Evolutionary conservation across 371 early-diverging fungal species (phyloP).

Genomic region (Rhizopus microsporus): DNA sequence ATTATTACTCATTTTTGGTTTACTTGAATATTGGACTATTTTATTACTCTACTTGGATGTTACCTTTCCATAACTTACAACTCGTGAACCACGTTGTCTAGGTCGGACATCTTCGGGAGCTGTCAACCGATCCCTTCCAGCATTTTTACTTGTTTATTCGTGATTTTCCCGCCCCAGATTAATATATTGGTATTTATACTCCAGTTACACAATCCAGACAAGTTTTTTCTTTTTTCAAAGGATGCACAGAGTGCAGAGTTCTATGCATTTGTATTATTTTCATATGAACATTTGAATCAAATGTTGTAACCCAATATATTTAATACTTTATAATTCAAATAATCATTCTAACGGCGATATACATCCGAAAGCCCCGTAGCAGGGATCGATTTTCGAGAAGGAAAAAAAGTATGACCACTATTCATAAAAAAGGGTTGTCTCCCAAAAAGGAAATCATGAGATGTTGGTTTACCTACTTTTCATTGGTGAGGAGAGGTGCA

Average conservation of each 20-base stretch:
- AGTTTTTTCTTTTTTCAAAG: no score
- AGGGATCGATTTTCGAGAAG: no score
- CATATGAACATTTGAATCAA: no score
- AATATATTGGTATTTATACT: neutral
- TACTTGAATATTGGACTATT: neutral
- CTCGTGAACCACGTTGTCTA: neutral
- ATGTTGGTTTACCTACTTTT: neutral
- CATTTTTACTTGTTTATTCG: constrained; percentile 4
- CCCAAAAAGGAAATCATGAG: constrained; percentile 5
- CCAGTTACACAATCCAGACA: no score
- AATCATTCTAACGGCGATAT: no score
- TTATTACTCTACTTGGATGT: neutral
- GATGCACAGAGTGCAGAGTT: no score
- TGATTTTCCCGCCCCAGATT: constrained; percentile 4
- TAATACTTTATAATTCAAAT: no score
- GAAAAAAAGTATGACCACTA: neutral
- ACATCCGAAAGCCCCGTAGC: no score
- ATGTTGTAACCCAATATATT: no score
- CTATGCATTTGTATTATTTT: no score
- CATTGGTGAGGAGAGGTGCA: constrained; percentile 1
- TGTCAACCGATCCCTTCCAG: constrained; percentile 4
- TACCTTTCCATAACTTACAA: neutral
- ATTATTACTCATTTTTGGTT: neutral
- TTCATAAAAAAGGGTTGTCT: neutral
- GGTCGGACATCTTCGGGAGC: neutral